A percentile compares a stretch with the other conserved stretches of the same genome.
These are phyloP conservation scores for Tetracentron sinense DNA, from an alignment of 164 flowering plant genomes.

Conservation along the genomic window DNA sequence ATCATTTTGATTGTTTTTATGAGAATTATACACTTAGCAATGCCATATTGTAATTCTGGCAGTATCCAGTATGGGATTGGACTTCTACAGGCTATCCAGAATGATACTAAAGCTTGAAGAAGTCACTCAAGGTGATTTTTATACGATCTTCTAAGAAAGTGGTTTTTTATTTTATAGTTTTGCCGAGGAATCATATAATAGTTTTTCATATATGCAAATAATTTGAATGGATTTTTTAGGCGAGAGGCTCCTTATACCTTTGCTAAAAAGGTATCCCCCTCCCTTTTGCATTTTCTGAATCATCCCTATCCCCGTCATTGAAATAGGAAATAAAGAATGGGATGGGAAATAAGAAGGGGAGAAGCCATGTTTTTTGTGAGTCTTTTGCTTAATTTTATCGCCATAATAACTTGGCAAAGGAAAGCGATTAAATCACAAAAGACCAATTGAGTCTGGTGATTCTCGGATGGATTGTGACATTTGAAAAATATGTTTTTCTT, in stretches of 20 bases:
- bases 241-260: not conserved
- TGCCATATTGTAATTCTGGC: slow-evolving; percentile 25
- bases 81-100: slow-evolving; percentile 58
- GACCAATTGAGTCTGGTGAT: too few species aligned
- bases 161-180: not conserved
- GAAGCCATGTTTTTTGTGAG: too few species aligned
- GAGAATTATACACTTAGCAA: slow-evolving; percentile 9
- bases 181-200: not conserved
- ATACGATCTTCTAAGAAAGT: not conserved
- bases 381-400: too few species aligned
- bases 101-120: slow-evolving; percentile 77
- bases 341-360: too few species aligned
- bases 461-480: too few species aligned
- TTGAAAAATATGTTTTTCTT: too few species aligned
- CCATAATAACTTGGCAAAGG: too few species aligned
- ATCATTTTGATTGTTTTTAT: not conserved
- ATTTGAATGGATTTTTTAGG: not conserved
- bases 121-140: slow-evolving; percentile 67
- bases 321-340: too few species aligned
- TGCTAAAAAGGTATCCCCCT: not conserved
- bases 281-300: too few species aligned
- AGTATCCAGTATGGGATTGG: slow-evolving; percentile 71
- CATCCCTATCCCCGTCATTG: too few species aligned
- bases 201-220: not conserved
- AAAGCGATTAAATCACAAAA: too few species aligned